Conservation (phyloP, 306 rosid species). For the Inga oerstediana region DNA sequence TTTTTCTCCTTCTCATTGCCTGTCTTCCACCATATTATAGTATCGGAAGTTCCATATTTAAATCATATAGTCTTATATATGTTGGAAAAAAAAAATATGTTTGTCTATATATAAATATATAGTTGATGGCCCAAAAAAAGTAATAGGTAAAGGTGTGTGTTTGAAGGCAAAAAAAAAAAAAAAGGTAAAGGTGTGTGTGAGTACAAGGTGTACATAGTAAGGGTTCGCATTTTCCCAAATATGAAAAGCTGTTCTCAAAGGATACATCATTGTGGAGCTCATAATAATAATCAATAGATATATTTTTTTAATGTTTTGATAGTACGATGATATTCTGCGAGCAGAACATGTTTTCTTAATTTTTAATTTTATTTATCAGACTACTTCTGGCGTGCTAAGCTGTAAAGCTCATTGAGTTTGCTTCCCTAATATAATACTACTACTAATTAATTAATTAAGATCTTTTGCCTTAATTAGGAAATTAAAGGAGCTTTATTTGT, state of each 20-base stretch:
- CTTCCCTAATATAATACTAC: background rate
- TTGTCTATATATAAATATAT: too few species aligned
- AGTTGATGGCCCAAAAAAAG: background rate
- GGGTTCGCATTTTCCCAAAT: background rate
- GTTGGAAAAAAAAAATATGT: too few species aligned
- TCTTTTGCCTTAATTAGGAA: background rate
- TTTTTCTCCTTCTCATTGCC: background rate
- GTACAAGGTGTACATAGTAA: background rate
- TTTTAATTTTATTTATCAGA: background rate
- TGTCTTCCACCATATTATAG: background rate
- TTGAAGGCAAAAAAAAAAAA: too few species aligned
- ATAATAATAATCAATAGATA: background rate
- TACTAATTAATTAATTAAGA: background rate
- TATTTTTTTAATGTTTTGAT: background rate
- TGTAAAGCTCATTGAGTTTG: constrained; percentile 26
- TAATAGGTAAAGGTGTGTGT: background rate
- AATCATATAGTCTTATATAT: background rate
- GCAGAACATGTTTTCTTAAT: background rate
- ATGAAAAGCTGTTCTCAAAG: background rate
- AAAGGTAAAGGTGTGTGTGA: background rate
- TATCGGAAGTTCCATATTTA: background rate
- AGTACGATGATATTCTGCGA: constrained; percentile 27
- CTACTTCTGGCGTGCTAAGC: background rate
- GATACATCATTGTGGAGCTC: background rate
- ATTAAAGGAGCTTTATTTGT: background rate